phyloP scores from a whole-genome alignment of 164 flowering plant genomes.

The Hamamelis virginiana region DNA sequence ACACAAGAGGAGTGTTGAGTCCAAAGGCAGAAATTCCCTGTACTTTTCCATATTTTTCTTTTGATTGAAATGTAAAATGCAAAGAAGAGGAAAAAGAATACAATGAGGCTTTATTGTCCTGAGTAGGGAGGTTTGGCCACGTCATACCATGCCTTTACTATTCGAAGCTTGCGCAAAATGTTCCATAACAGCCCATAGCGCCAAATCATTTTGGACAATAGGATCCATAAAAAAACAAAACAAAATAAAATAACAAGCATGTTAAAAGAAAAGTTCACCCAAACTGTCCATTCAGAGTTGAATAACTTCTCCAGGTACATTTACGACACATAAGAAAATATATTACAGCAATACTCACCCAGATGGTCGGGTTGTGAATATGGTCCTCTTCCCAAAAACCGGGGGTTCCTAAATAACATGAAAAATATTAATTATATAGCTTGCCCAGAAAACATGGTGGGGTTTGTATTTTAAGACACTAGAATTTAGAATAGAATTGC shows the following conservation, averaged over 20 bases:
- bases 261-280: no score
- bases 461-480: not conserved
- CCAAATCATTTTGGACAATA: not conserved
- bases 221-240: no score
- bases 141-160: not conserved
- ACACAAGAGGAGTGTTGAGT: not conserved
- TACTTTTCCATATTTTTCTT: no score
- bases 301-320: not conserved
- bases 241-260: no score
- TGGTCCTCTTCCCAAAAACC: conserved; percentile 84
- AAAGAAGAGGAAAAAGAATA: not conserved
- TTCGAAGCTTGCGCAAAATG: not conserved
- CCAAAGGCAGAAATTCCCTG: not conserved
- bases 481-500: no score
- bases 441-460: no score
- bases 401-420: conserved; percentile 73
- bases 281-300: no score
- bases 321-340: not conserved
- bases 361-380: conserved; percentile 58
- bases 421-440: conserved; percentile 8
- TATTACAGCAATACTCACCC: conserved; percentile 55
- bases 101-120: not conserved
- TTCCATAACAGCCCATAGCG: not conserved
- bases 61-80: not conserved
- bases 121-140: not conserved